Base-by-base conservation (phyloP, 2,329 filamentous ascomycete genomes). In the Canariomyces notabilis region DNA sequence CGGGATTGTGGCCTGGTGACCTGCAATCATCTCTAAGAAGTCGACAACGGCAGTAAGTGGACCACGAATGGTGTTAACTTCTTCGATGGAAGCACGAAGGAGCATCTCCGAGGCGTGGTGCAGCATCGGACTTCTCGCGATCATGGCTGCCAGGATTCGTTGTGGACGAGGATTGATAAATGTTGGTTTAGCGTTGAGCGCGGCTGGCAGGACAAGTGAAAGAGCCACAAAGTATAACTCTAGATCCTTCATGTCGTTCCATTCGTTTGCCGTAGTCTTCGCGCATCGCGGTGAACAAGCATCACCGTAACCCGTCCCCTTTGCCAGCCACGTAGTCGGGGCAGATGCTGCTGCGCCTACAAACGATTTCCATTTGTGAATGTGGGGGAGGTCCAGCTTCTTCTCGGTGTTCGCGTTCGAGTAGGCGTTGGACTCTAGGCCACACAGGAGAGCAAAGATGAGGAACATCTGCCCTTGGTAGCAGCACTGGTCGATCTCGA, bases 41-140 rank as follows among this genome's bases (percentile, higher is more conserved):
- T 60, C 56, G 6, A 75, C 50, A 3, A 72, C 52, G 2, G 58
- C 59, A 6, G 57, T 52, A 49, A 75, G 73, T 1, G 74, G 50
- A 0, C 48, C 21, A 6, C 39, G 34, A 1, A 54, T 54, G 2
- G 35, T 31, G 12, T 53, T 42, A 4, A 64, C 59, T 11, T 65
- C 63, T 3, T 62, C 50, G 5, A 63, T 52, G 5, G 55, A 53
- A 2, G 57, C 55, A 29, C 58, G 53, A 2, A 56, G 55, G 1
- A 64, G 50, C 3, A 61, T 23, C 35, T 61, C 57, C 3, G 50
- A 53, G 2, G 54, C 52, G 26, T 53, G 57, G 5, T 37, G 31
- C 8, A 64, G 14, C 8, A 64, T 45, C 0, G 61, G 58, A 20
- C 61, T 63, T 21, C 57, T 53, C 12, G 35, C 31, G 1, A 59